Base-by-base conservation (phyloP, 768 basidiomycete genomes). In the Jaapia argillacea region DNA sequence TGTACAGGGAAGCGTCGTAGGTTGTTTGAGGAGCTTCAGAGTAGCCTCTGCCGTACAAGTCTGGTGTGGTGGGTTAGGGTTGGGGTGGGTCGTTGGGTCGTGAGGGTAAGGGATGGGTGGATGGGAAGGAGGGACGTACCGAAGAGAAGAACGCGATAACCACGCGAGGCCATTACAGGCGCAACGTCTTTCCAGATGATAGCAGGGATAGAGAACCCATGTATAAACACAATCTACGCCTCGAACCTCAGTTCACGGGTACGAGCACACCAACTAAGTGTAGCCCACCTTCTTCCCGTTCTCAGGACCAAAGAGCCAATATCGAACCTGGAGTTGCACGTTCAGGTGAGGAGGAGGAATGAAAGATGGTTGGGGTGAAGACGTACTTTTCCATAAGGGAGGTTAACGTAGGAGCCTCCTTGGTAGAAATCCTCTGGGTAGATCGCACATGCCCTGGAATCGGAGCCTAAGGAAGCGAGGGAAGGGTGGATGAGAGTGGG, bases 21-120 rank as follows among this genome's bases (percentile, higher is more conserved):
- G 71, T 74, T 13, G 72, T 75, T 18, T 77, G 71, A 0, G 86
- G 86, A 1, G 85, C 85, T 44, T 85, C 85, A 1, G 85, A 85
- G 60, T 88, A 90, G 4, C 86, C 86, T 28, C 86, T 73, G 10
- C 85, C 87, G 47, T 85, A 87, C 16, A 88, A 66, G 62, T 90
- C 86, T 86, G 47, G 13, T n/a, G n/a, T n/a, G n/a, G n/a, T n/a
- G n/a, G n/a, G n/a, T n/a, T n/a, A n/a, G n/a, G n/a, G n/a, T n/a
- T n/a, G n/a, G n/a, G n/a, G n/a, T n/a, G n/a, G n/a, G n/a, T n/a
- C n/a, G n/a, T n/a, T n/a, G n/a, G n/a, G n/a, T n/a, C n/a, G n/a
- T n/a, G n/a, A n/a, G n/a, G 28, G 28, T 10, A 33, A 10, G 16
- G 28, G 10, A 33, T 33, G 16, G 28, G 28, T 10, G 16, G 28